A percentile compares a stretch with the other conserved stretches of the same genome.
Evolutionary conservation across 108 stramenopile genomes (phyloP).

Genomic region (Aurantiochytrium sp.): DNA sequence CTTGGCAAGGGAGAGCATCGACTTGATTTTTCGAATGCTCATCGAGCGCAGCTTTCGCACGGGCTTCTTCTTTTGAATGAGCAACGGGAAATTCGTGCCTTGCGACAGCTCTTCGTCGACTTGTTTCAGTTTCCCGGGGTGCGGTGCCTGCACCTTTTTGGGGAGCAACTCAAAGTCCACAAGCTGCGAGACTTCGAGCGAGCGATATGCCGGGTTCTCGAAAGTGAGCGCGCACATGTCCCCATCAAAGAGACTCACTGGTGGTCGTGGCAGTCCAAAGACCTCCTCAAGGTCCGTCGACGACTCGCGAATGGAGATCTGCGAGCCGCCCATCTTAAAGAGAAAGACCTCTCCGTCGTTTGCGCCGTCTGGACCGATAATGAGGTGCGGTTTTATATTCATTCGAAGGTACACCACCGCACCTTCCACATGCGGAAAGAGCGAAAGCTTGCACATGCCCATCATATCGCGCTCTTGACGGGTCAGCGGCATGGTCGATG

Average conservation of each 20-base stretch:
- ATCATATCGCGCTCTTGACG: background rate
- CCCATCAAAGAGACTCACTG: background rate
- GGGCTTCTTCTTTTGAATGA: background rate
- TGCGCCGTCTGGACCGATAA: background rate
- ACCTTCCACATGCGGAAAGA: background rate
- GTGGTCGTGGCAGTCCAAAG: background rate
- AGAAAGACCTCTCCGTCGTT: background rate
- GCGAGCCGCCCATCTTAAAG: background rate
- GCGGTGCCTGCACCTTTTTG: background rate
- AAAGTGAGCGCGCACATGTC: background rate
- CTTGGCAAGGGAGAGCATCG: background rate
- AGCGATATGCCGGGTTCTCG: background rate
- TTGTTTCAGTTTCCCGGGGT: background rate
- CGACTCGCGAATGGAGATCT: background rate
- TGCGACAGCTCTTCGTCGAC: background rate
- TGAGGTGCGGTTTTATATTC: background rate
- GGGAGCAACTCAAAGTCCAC: background rate
- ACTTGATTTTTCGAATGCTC: background rate
- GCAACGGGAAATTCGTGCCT: background rate
- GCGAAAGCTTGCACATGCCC: background rate
- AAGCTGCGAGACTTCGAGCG: background rate
- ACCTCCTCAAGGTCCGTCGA: background rate
- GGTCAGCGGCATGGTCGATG: background rate
- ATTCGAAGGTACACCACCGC: background rate
- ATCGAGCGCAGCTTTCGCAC: background rate